Evolutionary conservation across 2,329 filamentous ascomycete species (phyloP), one percentile per base, ranked within the genome.

Genomic region (Drechslerella stenobrocha): DNA sequence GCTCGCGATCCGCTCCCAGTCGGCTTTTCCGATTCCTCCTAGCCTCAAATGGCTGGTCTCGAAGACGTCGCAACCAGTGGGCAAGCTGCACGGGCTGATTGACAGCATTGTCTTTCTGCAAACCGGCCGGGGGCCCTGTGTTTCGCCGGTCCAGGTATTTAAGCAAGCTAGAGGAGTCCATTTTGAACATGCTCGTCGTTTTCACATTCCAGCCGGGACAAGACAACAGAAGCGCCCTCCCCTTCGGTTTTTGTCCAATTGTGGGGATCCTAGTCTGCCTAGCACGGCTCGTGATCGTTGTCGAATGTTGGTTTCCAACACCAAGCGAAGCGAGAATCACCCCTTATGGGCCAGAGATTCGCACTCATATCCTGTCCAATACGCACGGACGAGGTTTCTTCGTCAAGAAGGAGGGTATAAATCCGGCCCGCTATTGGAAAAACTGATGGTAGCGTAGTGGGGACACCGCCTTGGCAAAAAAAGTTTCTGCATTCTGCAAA

Each of bases 141-240:
- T 42, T 18, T 42, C 15, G 37, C 37, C 37, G 37, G 37, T 18
- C 37, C 22, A 8, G 37, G 37, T 42, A 42, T 42, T 42, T 42
- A 42, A 42, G 15, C 37, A 42, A 42, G 9, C 22, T 18, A 20
- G 6, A 4, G 18, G 3, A 42, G 37, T 5, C 2, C 18, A n/a
- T 18, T 18, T 20, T 4, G 34, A n/a, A 6, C 34, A n/a, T 4
- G 4, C 15, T 37, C 34, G 2, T 20, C 15, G 7, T 20, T n/a
- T 42, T 7, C 15, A 20, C 37, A 42, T 42, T 42, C 37, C 37
- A 42, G 13, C n/a, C 3, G 13, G 4, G 22, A 42, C 13, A 15
- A 6, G 30, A 32, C 11, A 37, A 37, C 3, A 4, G 15, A 42
- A 20, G 4, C 37, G 37, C 13, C 9, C 2, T 9, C 13, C 37